Conservation (phyloP, 2,329 filamentous ascomycete genomes). For the Penicillium sp. region DNA sequence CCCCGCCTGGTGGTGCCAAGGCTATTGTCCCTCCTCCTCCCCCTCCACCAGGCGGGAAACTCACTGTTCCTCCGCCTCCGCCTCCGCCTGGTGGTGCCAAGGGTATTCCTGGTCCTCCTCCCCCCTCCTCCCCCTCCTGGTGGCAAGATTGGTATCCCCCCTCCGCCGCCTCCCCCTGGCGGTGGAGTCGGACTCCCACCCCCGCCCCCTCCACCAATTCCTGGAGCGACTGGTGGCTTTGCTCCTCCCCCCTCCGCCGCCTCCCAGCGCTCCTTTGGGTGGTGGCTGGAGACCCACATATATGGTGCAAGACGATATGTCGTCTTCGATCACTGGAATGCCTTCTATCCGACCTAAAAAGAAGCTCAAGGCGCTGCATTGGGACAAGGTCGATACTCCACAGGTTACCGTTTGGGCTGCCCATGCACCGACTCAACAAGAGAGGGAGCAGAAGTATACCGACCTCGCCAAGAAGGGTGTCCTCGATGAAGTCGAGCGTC, state of each 20-base stretch:
- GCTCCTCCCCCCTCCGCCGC: conserved; percentile 65
- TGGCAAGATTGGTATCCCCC: conserved; percentile 31
- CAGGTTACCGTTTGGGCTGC: conserved; percentile 91
- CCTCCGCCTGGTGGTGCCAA: conserved; percentile 49
- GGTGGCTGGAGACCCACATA: conserved; percentile 67
- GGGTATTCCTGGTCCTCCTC: conserved; percentile 45
- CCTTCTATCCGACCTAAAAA: conserved; percentile 91
- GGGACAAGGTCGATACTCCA: conserved; percentile 96
- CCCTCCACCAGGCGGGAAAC: conserved; percentile 52
- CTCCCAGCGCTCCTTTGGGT: conserved; percentile 66
- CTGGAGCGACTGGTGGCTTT: conserved; percentile 44
- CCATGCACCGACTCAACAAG: conserved; percentile 79
- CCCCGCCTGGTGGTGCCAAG: conserved; percentile 47
- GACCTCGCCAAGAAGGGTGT: conserved; percentile 94
- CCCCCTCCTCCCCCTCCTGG: conserved; percentile 52
- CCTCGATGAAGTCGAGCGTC: conserved; percentile 93
- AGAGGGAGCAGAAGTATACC: conserved; percentile 92
- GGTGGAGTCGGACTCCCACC: conserved; percentile 39
- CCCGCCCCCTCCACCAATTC: conserved; percentile 48
- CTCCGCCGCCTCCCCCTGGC: conserved; percentile 43
- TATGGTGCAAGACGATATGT: conserved; percentile 64
- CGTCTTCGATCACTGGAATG: conserved; percentile 65
- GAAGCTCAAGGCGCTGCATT: conserved; percentile 98
- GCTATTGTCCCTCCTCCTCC: conserved; percentile 44
- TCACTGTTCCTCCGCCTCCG: conserved; percentile 44